Conservation (phyloP, 2,329 filamentous ascomycete genomes). For the Monosporascus sp. region DNA sequence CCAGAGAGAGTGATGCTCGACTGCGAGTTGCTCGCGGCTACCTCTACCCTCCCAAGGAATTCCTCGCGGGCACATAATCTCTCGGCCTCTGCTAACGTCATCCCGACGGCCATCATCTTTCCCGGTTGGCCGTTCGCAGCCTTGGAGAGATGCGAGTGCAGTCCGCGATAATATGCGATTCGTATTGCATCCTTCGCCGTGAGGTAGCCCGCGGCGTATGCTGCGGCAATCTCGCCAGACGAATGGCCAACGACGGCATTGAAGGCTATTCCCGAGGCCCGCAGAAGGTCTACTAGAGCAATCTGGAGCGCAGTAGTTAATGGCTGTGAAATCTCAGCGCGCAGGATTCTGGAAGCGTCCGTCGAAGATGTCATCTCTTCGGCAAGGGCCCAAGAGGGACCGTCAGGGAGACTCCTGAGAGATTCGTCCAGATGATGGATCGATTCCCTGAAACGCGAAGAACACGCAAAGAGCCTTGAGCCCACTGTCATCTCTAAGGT, state of each 20-base stretch:
- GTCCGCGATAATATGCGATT: conserved; percentile 21
- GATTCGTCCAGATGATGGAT: not conserved
- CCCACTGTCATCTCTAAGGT: conserved; percentile 21
- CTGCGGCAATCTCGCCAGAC: conserved; percentile 39
- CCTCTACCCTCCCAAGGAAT: conserved; percentile 16
- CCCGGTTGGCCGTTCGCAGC: conserved; percentile 14
- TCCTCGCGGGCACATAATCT: conserved; percentile 2
- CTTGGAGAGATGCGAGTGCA: not conserved
- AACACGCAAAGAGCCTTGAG: conserved; percentile 13
- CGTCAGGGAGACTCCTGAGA: not conserved
- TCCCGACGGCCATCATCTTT: conserved; percentile 36
- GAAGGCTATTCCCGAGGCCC: conserved; percentile 30
- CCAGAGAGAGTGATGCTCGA: conserved; percentile 24
- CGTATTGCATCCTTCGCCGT: conserved; percentile 27
- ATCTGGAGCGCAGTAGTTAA: conserved; percentile 37
- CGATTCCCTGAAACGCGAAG: not conserved
- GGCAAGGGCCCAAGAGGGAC: conserved; percentile 3
- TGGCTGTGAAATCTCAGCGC: conserved; percentile 28
- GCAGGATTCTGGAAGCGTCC: not conserved
- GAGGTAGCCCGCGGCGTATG: conserved; percentile 33
- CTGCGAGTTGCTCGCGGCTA: conserved; percentile 26
- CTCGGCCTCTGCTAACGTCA: conserved; percentile 25
- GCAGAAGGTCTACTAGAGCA: conserved; percentile 31
- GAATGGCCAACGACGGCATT: conserved; percentile 36
- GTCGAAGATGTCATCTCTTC: not conserved